Base-by-base conservation (phyloP, 1,139 yeast species). In the Geotrichum europaeum region DNA sequence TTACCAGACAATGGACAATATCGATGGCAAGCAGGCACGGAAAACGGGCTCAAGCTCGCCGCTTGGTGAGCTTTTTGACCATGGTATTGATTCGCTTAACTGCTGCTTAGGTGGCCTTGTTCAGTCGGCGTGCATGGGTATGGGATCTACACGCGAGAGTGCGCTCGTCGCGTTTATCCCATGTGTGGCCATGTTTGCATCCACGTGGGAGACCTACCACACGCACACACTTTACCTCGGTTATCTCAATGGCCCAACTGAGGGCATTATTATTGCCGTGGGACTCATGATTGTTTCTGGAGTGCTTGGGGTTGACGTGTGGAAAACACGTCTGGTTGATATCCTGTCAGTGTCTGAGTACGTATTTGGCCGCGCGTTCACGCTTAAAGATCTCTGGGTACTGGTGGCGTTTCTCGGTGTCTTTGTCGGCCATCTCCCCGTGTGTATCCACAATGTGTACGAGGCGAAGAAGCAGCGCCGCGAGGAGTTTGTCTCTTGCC, bases 21-120 rank as follows among this genome's bases (percentile, higher is more conserved):
- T 91, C 69, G 95, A 87, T 71, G 95, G 95, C 12, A 84, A 86
- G 67, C 95, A 87, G 72, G 95, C 95, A 18, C 79, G 95, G 66
- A 73, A 83, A 68, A 87, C 94, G 0, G 88, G 88, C 40, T 88
- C 87, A 69, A 80, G 86, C 62, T 89, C 92, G 2, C 94, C 95
- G 2, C 76, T 87, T 65, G 95, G 94, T 18, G 94, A 87, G 72
- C 78, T 87, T 64, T 87, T 87, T 70, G 95, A 87, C 72, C 95
- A 87, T 68, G 88, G 91, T 34, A 84, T 87, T 62, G 95, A 87
- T 73, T 87, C 94, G 2, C 80, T 87, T 69, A 87, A 87, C 72
- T 86, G 80, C 66, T 69, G 76, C 40, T 68, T 76, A 61, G 78
- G 77, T 12, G 78, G 79, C 3, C 67, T 76, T 51, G 73, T 77